Percentiles rank a stretch among this genome's conserved stretches.
Conservation (phyloP, 768 basidiomycete genomes). For the Psilocybe subaeruginosa region DNA sequence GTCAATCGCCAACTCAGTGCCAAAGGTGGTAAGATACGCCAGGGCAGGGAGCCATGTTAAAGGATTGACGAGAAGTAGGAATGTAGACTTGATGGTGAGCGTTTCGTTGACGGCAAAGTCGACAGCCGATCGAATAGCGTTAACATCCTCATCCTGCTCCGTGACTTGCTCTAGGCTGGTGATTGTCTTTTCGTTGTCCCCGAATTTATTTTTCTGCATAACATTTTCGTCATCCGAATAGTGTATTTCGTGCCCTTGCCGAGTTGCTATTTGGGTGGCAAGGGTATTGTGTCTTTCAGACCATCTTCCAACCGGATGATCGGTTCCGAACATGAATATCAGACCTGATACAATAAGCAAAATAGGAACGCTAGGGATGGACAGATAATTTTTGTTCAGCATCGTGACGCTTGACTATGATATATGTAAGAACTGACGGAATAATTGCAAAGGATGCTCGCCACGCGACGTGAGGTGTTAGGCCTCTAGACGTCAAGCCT, state of each 20-base stretch:
- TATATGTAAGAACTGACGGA: conserved; percentile 31
- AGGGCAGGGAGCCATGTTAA: conserved; percentile 59
- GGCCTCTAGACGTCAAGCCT: conserved; percentile 33
- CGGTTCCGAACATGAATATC: conserved; percentile 48
- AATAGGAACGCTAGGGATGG: conserved; percentile 40
- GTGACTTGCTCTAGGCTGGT: conserved; percentile 23
- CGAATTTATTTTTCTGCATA: conserved; percentile 13
- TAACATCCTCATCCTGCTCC: conserved; percentile 5
- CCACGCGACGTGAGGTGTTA: conserved; percentile 50
- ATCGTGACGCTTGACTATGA: too few species aligned
- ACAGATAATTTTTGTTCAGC: background rate
- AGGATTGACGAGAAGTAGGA: conserved; percentile 38
- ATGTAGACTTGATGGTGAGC: conserved; percentile 36
- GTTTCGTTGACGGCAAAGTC: conserved; percentile 49
- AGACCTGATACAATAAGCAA: conserved; percentile 45
- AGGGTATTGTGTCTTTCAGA: conserved; percentile 43
- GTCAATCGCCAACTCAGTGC: conserved; percentile 60
- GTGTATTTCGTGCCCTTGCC: conserved; percentile 20
- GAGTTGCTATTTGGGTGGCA: conserved; percentile 25
- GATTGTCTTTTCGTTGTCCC: conserved; percentile 29
- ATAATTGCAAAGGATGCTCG: conserved; percentile 56
- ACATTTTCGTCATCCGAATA: conserved; percentile 23
- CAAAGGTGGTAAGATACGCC: conserved; percentile 59
- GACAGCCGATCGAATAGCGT: conserved; percentile 31
- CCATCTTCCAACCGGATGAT: conserved; percentile 61